phyloP scores from a whole-genome alignment of 2,329 filamentous ascomycete species.

The Colletotrichum sp. region DNA sequence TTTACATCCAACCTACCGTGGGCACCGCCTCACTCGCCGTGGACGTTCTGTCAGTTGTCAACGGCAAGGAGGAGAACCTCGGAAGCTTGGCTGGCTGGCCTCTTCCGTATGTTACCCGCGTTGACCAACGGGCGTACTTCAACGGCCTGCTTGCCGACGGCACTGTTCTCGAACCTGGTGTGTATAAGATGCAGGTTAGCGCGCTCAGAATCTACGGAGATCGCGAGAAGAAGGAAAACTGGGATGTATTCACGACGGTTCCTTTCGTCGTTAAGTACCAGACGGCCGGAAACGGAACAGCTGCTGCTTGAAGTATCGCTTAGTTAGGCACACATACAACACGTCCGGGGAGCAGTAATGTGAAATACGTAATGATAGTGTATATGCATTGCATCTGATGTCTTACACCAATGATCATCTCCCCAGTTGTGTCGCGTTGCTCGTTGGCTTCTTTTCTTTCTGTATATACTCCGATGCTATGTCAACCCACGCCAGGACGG shows the following conservation, averaged over 20 bases:
- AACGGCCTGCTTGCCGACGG: conserved; percentile 52
- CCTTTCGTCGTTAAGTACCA: conserved; percentile 20
- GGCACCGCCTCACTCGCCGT: conserved; percentile 49
- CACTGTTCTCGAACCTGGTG: conserved; percentile 50
- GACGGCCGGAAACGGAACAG: background rate
- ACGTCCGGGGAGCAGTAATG: background rate
- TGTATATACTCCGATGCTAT: background rate
- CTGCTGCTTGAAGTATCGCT: background rate
- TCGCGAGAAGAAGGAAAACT: conserved; percentile 25
- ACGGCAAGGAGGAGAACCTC: conserved; percentile 28
- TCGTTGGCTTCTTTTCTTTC: background rate
- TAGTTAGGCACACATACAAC: rapidly evolving
- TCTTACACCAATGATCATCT: background rate
- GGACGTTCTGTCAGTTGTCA: conserved; percentile 46
- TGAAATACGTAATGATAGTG: background rate
- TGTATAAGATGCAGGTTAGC: conserved; percentile 54
- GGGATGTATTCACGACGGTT: conserved; percentile 22
- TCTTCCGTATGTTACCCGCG: background rate
- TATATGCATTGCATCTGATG: background rate
- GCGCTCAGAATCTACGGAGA: conserved; percentile 59
- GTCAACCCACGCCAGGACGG: background rate
- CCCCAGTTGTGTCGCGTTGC: rapidly evolving
- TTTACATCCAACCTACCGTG: conserved; percentile 46
- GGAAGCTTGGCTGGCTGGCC: conserved; percentile 4
- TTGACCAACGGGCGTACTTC: conserved; percentile 34